Evolutionary conservation across 805 yeast genomes (phyloP).

Genomic region (Cyberlindnera suaveolens): DNA sequence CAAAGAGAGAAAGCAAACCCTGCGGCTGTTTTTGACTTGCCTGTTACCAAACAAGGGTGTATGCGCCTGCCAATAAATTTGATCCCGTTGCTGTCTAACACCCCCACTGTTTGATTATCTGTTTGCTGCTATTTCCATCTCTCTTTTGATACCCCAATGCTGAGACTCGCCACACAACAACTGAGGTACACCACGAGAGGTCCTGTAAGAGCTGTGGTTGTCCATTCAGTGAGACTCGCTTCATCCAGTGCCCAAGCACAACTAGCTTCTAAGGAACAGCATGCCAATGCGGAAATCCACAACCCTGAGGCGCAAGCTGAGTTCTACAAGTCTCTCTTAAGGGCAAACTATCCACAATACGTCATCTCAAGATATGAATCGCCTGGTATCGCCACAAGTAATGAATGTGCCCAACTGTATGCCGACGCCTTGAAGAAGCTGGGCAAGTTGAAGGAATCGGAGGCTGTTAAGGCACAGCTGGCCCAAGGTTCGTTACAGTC

Average conservation of each 20-base stretch:
- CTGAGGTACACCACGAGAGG: neutral
- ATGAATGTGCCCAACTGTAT: constrained; percentile 74
- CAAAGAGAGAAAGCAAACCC: too few species aligned
- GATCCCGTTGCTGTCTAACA: too few species aligned
- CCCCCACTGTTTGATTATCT: too few species aligned
- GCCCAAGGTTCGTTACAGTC: constrained; percentile 28
- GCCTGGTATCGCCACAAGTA: constrained; percentile 81
- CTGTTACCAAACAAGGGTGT: too few species aligned
- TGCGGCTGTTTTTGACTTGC: too few species aligned
- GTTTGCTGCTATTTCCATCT: too few species aligned
- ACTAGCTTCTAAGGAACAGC: constrained; percentile 66
- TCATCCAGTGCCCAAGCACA: constrained; percentile 20
- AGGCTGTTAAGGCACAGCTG: constrained; percentile 36
- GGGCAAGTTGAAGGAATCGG: constrained; percentile 78
- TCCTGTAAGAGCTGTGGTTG: constrained; percentile 5
- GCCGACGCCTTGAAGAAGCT: constrained; percentile 71
- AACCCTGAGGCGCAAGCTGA: constrained; percentile 75
- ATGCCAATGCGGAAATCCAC: constrained; percentile 71
- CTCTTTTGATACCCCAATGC: neutral
- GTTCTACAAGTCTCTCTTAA: constrained; percentile 69
- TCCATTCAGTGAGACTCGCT: constrained; percentile 16
- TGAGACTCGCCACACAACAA: neutral
- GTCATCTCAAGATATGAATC: constrained; percentile 93
- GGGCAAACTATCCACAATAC: constrained; percentile 88
- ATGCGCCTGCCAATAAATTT: too few species aligned